These are phyloP conservation scores for Spatholobus suberectus DNA, from an alignment of 306 rosid genomes.

Conservation along the genomic window DNA sequence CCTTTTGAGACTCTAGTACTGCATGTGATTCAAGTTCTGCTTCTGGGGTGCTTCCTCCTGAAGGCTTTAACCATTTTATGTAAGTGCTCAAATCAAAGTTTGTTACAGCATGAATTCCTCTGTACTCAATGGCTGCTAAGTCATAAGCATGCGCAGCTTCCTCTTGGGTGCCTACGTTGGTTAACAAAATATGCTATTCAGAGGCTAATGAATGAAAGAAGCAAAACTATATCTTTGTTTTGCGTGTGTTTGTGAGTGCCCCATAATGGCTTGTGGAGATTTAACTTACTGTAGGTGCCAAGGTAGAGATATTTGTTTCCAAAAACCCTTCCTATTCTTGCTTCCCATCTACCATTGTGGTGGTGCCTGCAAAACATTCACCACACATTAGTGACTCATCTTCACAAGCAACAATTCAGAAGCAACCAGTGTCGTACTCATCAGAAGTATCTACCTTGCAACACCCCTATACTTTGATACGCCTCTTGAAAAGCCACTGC, in stretches of 20 bases:
- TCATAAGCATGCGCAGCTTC: conserved; percentile 95
- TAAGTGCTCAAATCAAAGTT: conserved; percentile 83
- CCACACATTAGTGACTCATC: conserved; percentile 20
- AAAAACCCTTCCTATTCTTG: conserved; percentile 91
- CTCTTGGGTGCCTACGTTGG: conserved; percentile 72
- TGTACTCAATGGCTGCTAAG: conserved; percentile 88
- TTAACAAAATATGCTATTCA: conserved; percentile 14
- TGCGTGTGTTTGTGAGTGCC: background rate
- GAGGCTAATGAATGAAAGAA: conserved; percentile 19
- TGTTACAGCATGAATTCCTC: conserved; percentile 90
- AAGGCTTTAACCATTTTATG: conserved; percentile 83
- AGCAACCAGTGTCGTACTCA: background rate
- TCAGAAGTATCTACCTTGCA: conserved; percentile 66
- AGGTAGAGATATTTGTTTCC: conserved; percentile 98
- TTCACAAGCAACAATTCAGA: conserved; percentile 8
- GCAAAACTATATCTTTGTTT: background rate
- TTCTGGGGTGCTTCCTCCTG: conserved; percentile 23
- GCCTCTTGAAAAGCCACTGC: conserved; percentile 97
- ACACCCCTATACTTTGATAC: conserved; percentile 92
- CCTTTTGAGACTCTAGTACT: conserved; percentile 36
- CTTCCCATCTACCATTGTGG: conserved; percentile 97
- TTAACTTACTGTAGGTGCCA: conserved; percentile 79
- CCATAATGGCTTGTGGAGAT: conserved; percentile 3
- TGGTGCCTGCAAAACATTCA: conserved; percentile 67
- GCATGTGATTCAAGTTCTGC: conserved; percentile 42